These are phyloP conservation scores for Hyaloscypha variabilis DNA, from an alignment of 495 filamentous ascomycete genomes.

Conservation along the genomic window DNA sequence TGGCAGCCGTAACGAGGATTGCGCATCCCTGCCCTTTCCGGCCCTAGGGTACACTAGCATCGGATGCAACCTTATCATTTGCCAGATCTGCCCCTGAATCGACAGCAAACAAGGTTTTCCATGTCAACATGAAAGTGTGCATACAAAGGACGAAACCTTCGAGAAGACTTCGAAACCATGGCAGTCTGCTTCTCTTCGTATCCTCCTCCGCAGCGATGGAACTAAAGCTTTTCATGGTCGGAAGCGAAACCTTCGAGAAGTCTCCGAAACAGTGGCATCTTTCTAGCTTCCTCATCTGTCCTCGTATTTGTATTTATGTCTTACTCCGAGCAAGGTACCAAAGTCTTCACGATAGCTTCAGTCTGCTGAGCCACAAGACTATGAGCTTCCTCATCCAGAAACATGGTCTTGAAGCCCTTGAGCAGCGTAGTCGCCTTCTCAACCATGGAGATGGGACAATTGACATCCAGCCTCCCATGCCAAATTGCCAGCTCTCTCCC, in stretches of 20 bases:
- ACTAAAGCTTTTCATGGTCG: too few relatives aligned
- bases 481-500: constrained; percentile 6
- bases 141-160: neutral
- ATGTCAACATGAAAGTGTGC: neutral
- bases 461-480: constrained; percentile 13
- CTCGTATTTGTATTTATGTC: too few relatives aligned
- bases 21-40: neutral
- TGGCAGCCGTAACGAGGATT: too few relatives aligned
- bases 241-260: neutral
- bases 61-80: neutral
- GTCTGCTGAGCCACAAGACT: neutral
- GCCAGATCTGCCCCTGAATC: neutral
- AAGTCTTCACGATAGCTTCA: neutral
- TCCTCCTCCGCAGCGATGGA: too few relatives aligned
- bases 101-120: neutral
- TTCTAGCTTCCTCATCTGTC: too few relatives aligned
- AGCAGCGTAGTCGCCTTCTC: constrained; percentile 11
- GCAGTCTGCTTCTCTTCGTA: too few relatives aligned
- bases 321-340: neutral
- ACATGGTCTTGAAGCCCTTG: neutral
- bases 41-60: constrained; percentile 2
- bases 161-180: neutral
- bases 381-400: constrained; percentile 12
- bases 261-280: neutral
- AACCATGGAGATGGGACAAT: constrained; percentile 12